Conservation (phyloP, 2,329 filamentous ascomycete genomes). For the Diaporthe australafricana region DNA sequence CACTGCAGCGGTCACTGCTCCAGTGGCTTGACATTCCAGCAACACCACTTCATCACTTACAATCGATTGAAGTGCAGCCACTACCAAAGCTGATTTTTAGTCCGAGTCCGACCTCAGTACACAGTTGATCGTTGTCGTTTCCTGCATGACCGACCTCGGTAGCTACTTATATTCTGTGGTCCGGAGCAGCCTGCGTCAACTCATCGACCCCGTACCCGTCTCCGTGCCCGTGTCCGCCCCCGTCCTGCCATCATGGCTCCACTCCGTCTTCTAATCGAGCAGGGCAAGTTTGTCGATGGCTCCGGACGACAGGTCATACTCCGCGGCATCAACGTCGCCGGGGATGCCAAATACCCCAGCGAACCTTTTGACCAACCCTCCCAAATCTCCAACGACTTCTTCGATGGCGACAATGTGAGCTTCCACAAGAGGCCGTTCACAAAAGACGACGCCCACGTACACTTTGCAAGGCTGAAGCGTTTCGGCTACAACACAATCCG, state of each 20-base stretch:
- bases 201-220: not conserved
- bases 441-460: slow-evolving; percentile 82
- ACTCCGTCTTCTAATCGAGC: slow-evolving; percentile 85
- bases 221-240: not conserved
- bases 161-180: not conserved
- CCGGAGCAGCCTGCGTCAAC: not conserved
- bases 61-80: not conserved
- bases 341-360: slow-evolving; percentile 89
- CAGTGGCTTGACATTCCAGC: not conserved
- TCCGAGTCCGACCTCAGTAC: not conserved
- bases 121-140: not conserved
- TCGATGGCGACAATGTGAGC: slow-evolving; percentile 90
- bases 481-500: slow-evolving; percentile 97
- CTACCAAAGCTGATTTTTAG: not conserved
- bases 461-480: slow-evolving; percentile 86
- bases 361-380: slow-evolving; percentile 81
- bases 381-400: slow-evolving; percentile 82
- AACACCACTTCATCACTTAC: too few species aligned
- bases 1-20: not conserved
- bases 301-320: slow-evolving; percentile 88
- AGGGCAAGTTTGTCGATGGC: slow-evolving; percentile 84
- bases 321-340: slow-evolving; percentile 93
- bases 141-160: slow-evolving; percentile 7
- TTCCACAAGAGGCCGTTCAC: slow-evolving; percentile 90
- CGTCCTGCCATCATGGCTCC: slow-evolving; percentile 68